Evolutionary conservation across 2,329 filamentous ascomycete genomes (phyloP).

Genomic region (Aspergillus amoenus): DNA sequence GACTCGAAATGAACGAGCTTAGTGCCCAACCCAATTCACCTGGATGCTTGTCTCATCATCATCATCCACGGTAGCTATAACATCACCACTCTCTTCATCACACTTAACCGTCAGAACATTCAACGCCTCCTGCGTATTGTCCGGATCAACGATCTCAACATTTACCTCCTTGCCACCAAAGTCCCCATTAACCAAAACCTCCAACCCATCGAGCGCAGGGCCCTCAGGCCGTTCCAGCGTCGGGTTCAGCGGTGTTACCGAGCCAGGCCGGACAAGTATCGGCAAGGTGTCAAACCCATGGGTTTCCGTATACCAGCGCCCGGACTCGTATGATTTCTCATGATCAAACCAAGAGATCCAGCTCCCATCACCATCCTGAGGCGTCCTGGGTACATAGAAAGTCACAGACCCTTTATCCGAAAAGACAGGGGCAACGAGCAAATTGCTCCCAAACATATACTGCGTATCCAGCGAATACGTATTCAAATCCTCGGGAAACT

Average conservation of each 20-base stretch:
- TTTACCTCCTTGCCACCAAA: conserved; percentile 15
- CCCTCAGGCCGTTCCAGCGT: conserved; percentile 26
- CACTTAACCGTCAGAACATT: conserved; percentile 22
- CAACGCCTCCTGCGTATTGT: conserved; percentile 25
- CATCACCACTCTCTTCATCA: conserved; percentile 12
- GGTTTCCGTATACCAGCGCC: conserved; percentile 59
- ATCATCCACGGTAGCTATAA: conserved; percentile 18
- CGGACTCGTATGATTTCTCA: conserved; percentile 36
- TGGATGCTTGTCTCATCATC: conserved; percentile 17
- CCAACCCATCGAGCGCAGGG: conserved; percentile 29
- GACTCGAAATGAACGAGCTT: not conserved
- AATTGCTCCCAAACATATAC: conserved; percentile 68
- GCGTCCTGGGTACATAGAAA: conserved; percentile 59
- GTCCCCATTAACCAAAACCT: conserved; percentile 32
- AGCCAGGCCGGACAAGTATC: conserved; percentile 55
- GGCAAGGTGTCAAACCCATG: conserved; percentile 61
- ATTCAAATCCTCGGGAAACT: conserved; percentile 70
- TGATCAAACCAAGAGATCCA: conserved; percentile 51
- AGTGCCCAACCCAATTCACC: conserved; percentile 20
- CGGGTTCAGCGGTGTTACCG: conserved; percentile 29
- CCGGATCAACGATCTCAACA: conserved; percentile 28
- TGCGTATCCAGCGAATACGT: conserved; percentile 67
- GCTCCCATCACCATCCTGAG: conserved; percentile 52
- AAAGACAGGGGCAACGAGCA: conserved; percentile 66
- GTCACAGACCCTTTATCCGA: conserved; percentile 62